Conservation (phyloP, 2,329 filamentous ascomycete genomes). For the Xylaria sp. region DNA sequence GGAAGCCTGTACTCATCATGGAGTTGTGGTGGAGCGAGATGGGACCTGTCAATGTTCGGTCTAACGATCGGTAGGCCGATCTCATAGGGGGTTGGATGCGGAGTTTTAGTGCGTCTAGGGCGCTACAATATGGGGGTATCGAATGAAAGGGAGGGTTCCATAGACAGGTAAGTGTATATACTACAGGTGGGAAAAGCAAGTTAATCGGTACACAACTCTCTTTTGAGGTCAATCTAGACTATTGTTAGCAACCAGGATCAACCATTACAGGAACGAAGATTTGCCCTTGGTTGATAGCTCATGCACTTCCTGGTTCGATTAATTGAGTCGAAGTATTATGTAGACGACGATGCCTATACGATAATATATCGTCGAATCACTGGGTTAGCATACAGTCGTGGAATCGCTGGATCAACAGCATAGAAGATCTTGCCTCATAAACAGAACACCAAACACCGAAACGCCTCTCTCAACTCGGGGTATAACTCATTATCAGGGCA, state of each 20-base stretch:
- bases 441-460: conserved; percentile 21
- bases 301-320: neutral
- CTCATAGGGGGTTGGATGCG: neutral
- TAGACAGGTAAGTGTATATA: too few species aligned
- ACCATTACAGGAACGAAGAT: too few species aligned
- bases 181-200: too few species aligned
- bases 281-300: too few species aligned
- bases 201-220: too few species aligned
- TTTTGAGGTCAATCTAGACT: too few species aligned
- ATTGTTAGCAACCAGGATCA: too few species aligned
- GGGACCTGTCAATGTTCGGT: neutral
- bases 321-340: neutral
- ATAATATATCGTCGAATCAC: neutral
- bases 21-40: neutral
- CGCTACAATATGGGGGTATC: neutral
- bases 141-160: neutral
- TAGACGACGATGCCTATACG: neutral
- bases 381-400: conserved; percentile 10
- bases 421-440: neutral
- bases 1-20: neutral
- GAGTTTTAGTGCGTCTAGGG: neutral
- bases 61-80: neutral
- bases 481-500: conserved; percentile 12
- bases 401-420: neutral
- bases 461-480: neutral